Conservation (phyloP, 2,329 filamentous ascomycete genomes). For the Monilinia vaccinii-corymbosi region DNA sequence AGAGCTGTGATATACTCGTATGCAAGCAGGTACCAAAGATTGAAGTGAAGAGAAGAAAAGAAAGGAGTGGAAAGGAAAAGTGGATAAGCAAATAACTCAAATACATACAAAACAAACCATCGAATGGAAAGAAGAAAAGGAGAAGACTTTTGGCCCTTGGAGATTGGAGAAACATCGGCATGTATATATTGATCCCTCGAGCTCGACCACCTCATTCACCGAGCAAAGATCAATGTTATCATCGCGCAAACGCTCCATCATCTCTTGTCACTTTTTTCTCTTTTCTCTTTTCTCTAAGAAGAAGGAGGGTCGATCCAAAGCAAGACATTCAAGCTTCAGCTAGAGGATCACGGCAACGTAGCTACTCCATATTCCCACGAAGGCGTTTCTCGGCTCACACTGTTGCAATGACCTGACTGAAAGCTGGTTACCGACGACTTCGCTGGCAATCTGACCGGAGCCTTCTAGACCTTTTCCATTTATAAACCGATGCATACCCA, state of each 20-base stretch:
- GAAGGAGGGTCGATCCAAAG: not conserved
- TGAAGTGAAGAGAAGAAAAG: not conserved
- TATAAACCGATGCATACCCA: not conserved
- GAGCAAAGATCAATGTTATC: not conserved
- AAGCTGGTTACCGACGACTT: slow-evolving; percentile 1
- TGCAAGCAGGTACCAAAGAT: not conserved
- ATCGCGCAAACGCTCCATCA: not conserved
- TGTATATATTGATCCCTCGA: not conserved
- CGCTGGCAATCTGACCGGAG: slow-evolving; percentile 8
- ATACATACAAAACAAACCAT: not conserved
- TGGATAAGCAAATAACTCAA: not conserved
- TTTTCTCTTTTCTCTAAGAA: no score
- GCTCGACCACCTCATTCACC: not conserved
- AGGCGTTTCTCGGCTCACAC: not conserved
- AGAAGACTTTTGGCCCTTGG: not conserved
- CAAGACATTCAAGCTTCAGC: not conserved
- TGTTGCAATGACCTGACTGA: not conserved
- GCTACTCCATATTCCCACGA: not conserved
- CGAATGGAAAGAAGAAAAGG: not conserved
- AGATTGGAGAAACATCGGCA: not conserved
- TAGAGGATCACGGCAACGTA: slow-evolving; percentile 3
- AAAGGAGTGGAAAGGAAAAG: no score
- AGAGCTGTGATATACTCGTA: not conserved
- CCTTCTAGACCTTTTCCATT: slow-evolving; percentile 14
- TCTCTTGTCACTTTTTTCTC: not conserved